These are phyloP conservation scores for Aspergillus affinis DNA, from an alignment of 495 filamentous ascomycete species.

Conservation along the genomic window DNA sequence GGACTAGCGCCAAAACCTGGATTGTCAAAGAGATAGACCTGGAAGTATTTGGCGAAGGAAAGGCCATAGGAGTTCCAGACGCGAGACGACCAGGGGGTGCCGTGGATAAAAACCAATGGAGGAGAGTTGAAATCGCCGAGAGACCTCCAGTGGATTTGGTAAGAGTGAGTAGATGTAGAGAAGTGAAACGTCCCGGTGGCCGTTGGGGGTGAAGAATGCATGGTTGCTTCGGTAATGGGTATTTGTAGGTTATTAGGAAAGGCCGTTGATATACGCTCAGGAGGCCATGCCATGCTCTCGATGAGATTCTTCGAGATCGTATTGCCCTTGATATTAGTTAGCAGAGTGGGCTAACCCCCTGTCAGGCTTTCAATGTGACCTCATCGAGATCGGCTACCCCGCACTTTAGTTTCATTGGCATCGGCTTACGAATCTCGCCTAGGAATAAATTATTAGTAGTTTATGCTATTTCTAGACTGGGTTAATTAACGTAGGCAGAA, in stretches of 20 bases:
- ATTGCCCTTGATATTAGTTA: no score
- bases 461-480: no score
- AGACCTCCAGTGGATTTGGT: slow-evolving; percentile 27
- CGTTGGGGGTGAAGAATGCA: neutral
- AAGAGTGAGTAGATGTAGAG: slow-evolving; percentile 20
- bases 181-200: slow-evolving; percentile 25
- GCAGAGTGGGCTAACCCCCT: no score
- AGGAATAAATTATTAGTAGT: no score
- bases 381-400: neutral
- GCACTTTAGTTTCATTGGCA: neutral
- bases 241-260: no score
- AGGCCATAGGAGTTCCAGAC: slow-evolving; percentile 32
- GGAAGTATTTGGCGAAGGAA: slow-evolving; percentile 24
- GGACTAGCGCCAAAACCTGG: slow-evolving; percentile 33
- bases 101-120: slow-evolving; percentile 36
- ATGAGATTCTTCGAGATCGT: no score
- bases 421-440: no score
- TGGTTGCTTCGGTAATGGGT: no score
- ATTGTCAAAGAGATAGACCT: slow-evolving; percentile 41
- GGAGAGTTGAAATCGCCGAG: slow-evolving; percentile 19
- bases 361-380: no score
- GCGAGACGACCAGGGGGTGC: slow-evolving; percentile 37
- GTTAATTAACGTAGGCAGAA: no score
- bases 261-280: no score
- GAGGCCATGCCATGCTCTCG: no score